Evolutionary conservation across 495 filamentous ascomycete genomes (phyloP).

Genomic region (Podospora appendiculata): DNA sequence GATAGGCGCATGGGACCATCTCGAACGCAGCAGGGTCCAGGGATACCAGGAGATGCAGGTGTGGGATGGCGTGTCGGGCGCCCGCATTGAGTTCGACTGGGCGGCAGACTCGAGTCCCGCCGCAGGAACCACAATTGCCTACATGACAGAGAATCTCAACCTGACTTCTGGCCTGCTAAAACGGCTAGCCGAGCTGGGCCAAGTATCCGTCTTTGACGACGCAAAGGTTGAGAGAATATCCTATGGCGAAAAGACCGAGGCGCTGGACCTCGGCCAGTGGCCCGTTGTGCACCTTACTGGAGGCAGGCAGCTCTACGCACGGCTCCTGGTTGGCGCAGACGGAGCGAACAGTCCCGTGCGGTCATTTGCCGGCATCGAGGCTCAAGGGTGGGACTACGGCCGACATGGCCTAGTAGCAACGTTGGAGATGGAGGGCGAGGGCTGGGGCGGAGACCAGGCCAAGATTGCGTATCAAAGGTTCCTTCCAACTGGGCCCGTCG

Average conservation of each 20-base stretch:
- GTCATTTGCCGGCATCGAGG: conserved; percentile 76
- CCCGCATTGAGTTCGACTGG: conserved; percentile 84
- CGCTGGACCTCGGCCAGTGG: conserved; percentile 73
- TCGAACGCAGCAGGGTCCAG: conserved; percentile 65
- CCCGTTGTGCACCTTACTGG: conserved; percentile 67
- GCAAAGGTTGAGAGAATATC: conserved; percentile 69
- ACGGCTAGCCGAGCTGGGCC: conserved; percentile 60
- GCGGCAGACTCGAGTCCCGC: conserved; percentile 37
- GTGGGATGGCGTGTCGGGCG: conserved; percentile 88
- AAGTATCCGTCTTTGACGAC: conserved; percentile 62
- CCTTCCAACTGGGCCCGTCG: conserved; percentile 83
- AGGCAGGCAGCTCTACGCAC: conserved; percentile 58
- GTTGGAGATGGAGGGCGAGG: conserved; percentile 55
- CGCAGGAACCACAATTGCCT: conserved; percentile 60
- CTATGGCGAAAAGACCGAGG: conserved; percentile 58
- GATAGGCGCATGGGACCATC: conserved; percentile 85
- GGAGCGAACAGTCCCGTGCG: conserved; percentile 92
- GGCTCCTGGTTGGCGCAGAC: conserved; percentile 87
- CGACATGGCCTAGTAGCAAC: conserved; percentile 89
- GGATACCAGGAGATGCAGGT: conserved; percentile 89
- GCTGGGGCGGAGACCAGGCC: conserved; percentile 43
- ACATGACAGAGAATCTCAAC: conserved; percentile 94
- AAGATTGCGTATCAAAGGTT: conserved; percentile 93
- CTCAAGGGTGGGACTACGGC: conserved; percentile 87
- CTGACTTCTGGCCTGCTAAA: conserved; percentile 67